Conservation (phyloP, 495 filamentous ascomycete species). For the Ascobolus immersus region DNA sequence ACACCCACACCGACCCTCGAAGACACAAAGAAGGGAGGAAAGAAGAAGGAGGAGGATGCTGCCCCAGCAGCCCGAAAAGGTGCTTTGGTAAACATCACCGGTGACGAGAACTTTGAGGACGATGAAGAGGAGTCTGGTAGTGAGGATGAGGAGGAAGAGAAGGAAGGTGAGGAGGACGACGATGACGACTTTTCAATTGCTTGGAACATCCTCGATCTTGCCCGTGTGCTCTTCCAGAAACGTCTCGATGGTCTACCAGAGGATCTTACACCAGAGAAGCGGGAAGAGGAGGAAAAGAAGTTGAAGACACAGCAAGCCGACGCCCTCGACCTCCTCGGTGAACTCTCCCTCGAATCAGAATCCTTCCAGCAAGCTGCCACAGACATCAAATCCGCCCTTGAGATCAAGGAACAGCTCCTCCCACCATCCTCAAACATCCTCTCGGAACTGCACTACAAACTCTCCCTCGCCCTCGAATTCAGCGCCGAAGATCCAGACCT, state of each 20-base stretch:
- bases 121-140: constrained; percentile 8
- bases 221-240: constrained; percentile 50
- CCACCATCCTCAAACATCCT: constrained; percentile 53
- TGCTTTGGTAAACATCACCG: constrained; percentile 38
- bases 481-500: constrained; percentile 21
- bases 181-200: constrained; percentile 79
- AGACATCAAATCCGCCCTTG: constrained; percentile 50
- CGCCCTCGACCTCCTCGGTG: constrained; percentile 58
- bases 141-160: constrained; percentile 18
- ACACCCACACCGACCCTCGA: constrained; percentile 36
- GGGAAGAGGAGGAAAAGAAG: background rate
- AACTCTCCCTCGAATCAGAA: constrained; percentile 88
- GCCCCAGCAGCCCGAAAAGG: constrained; percentile 1
- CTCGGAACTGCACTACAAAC: constrained; percentile 84
- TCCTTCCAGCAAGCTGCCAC: constrained; percentile 49
- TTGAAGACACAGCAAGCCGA: constrained; percentile 29
- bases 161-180: constrained; percentile 38
- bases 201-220: constrained; percentile 76
- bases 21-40: constrained; percentile 19
- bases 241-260: constrained; percentile 19
- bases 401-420: constrained; percentile 49
- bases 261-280: background rate
- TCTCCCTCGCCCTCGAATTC: constrained; percentile 88
- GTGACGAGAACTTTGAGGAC: constrained; percentile 62
- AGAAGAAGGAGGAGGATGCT: constrained; percentile 12